Conservation (phyloP, 192 early-diverging fungal genomes). For the Mortierella antarctica region DNA sequence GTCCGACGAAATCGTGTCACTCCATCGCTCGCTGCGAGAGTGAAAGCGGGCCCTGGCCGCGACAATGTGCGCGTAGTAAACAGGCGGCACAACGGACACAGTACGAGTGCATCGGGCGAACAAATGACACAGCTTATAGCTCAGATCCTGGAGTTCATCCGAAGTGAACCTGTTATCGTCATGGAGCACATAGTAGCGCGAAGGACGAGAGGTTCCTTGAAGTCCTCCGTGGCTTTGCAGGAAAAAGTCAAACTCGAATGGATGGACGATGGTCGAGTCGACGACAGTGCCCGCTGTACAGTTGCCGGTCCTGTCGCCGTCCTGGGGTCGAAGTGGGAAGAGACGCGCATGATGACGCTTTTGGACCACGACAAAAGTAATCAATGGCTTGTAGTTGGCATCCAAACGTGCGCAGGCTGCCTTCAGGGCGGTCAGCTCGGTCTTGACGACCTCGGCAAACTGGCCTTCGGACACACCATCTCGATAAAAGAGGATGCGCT, state of each 20-base stretch:
- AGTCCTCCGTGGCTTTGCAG: constrained; percentile 91
- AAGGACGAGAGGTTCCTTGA: constrained; percentile 93
- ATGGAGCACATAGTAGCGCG: constrained; percentile 90
- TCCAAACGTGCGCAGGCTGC: constrained; percentile 73
- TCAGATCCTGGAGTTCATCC: constrained; percentile 86
- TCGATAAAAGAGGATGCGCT: constrained; percentile 85
- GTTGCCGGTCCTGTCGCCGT: constrained; percentile 83
- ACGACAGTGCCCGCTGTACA: constrained; percentile 85
- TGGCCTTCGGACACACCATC: constrained; percentile 92
- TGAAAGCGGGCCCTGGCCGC: constrained; percentile 90
- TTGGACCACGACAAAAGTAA: constrained; percentile 88
- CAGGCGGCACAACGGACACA: constrained; percentile 88
- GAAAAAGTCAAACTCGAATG: constrained; percentile 88
- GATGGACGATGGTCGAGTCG: constrained; percentile 79
- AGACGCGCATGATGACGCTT: constrained; percentile 93
- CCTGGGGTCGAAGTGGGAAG: constrained; percentile 72
- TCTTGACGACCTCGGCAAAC: constrained; percentile 75
- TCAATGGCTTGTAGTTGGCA: constrained; percentile 73
- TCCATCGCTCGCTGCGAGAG: constrained; percentile 65
- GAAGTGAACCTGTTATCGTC: constrained; percentile 87
- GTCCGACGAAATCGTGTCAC: constrained; percentile 46
- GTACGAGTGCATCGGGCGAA: constrained; percentile 90
- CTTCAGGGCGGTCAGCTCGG: constrained; percentile 75
- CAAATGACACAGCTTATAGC: constrained; percentile 90
- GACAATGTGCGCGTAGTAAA: constrained; percentile 95